Evolutionary conservation across 768 basidiomycete species (phyloP), one percentile per base, ranked within the genome.

Genomic region (Russula emetica): DNA sequence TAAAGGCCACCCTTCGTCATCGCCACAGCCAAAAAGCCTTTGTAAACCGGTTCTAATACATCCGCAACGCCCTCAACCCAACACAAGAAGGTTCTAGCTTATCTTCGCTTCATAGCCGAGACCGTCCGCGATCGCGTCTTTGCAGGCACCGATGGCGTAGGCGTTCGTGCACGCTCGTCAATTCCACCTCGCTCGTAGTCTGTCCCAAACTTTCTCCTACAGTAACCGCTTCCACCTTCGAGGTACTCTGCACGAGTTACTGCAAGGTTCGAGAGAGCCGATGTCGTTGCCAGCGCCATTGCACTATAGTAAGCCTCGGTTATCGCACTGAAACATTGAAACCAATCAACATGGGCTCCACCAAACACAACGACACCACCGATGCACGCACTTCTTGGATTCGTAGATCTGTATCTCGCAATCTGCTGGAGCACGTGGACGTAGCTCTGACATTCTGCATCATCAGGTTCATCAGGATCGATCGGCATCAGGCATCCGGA

Each of bases 191-290:
- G 65, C 44, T 66, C 70, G 8, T 66, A 64, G 26, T 50, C 58
- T 66, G 49, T 59, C 60, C 67, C 52, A 75, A 94, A 92, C 71
- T 89, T 92, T 62, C 86, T 80, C 67, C 91, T 82, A 63, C 84
- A 84, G 61, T 88, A 87, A 63, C 78, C 82, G 68, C 85, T 88
- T 40, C 94, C 94, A 64, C 81, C 82, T 76, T 98, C 94, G 55
- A 83, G 77, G 75, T 96, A 98, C 72, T 98, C 94, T 54, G 83
- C 84, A 50, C 88, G 78, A 5, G 92, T 92, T 66, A 93, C 83
- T 34, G 83, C 80, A 22, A 77, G 76, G 36, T 78, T 74, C 0
- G 76, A 57, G 68, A 88, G 87, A 45, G 78, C 77, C 28, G 83
- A 75, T 22, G 77, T 76, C 57, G 74, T 78, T 28, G 84, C 82